These are phyloP conservation scores for Neohortaea acidophila DNA, from an alignment of 495 filamentous ascomycete species.

Conservation along the genomic window DNA sequence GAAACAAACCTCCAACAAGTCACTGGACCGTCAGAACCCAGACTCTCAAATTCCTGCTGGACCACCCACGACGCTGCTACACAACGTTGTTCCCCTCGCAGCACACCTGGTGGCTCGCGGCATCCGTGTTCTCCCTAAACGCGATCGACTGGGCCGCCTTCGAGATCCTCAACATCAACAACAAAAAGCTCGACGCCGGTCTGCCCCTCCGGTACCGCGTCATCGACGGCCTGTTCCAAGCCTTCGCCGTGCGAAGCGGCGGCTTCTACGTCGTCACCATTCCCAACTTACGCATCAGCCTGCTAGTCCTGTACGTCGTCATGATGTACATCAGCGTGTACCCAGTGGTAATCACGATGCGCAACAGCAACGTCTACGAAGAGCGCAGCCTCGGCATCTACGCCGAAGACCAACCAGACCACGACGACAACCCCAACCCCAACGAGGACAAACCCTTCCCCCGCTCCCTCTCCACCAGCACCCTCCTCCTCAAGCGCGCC, in stretches of 20 bases:
- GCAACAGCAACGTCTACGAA: conserved; percentile 32
- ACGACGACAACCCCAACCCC: conserved; percentile 12
- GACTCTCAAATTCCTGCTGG: conserved; percentile 67
- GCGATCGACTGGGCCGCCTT: conserved; percentile 70
- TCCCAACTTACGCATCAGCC: conserved; percentile 48
- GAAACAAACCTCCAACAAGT: conserved; percentile 21
- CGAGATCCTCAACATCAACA: conserved; percentile 63
- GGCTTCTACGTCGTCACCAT: conserved; percentile 76
- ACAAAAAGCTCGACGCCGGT: conserved; percentile 42
- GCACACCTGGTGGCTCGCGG: conserved; percentile 68
- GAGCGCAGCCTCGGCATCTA: conserved; percentile 60
- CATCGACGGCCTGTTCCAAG: conserved; percentile 73
- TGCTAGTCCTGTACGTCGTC: conserved; percentile 71
- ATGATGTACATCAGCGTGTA: conserved; percentile 76
- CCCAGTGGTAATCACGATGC: conserved; percentile 45
- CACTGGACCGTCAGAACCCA: conserved; percentile 37
- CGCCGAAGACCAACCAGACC: conserved; percentile 29
- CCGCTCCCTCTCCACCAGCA: neutral
- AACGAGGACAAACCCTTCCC: neutral
- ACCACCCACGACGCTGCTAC: conserved; percentile 64
- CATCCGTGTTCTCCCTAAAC: conserved; percentile 58
- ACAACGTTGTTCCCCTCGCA: conserved; percentile 67
- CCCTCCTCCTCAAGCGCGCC: conserved; percentile 10
- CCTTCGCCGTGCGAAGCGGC: conserved; percentile 62
- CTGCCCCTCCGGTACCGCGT: conserved; percentile 41